Conservation (phyloP, 768 basidiomycete species). For the Xerocomus brunneocitrinus region DNA sequence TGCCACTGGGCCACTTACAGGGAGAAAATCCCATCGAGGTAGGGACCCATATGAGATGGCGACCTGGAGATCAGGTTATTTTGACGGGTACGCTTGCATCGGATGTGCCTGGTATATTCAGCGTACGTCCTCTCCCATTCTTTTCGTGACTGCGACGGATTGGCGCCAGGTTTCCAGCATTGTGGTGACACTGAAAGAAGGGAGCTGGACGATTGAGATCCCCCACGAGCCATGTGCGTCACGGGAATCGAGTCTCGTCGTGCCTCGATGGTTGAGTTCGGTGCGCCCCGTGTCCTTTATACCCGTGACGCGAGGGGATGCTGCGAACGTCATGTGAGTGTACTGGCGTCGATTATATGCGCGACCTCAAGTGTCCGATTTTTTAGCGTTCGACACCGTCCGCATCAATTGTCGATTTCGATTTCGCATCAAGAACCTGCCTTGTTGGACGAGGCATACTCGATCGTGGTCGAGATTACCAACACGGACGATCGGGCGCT, state of each 20-base stretch:
- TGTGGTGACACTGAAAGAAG: constrained; percentile 50
- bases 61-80: constrained; percentile 46
- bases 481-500: constrained; percentile 71
- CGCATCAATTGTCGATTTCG: constrained; percentile 52
- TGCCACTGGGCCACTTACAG: constrained; percentile 48
- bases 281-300: constrained; percentile 51
- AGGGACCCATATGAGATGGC: constrained; percentile 54
- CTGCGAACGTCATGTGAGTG: constrained; percentile 47
- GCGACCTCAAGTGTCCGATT: neutral
- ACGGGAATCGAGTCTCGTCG: constrained; percentile 28
- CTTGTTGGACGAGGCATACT: constrained; percentile 76
- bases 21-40: constrained; percentile 25
- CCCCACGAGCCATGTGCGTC: constrained; percentile 43
- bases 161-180: constrained; percentile 38
- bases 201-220: constrained; percentile 67
- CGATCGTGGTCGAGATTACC: constrained; percentile 62
- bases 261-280: constrained; percentile 56
- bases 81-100: constrained; percentile 59
- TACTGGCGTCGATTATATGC: neutral
- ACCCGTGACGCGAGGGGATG: constrained; percentile 44
- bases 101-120: constrained; percentile 44
- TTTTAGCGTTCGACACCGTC: constrained; percentile 55
- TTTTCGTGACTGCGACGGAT: neutral
- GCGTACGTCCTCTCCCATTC: constrained; percentile 38
- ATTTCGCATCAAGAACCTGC: constrained; percentile 64